phyloP scores from a whole-genome alignment of 75 land plant species.

The Sequoia sempervirens region DNA sequence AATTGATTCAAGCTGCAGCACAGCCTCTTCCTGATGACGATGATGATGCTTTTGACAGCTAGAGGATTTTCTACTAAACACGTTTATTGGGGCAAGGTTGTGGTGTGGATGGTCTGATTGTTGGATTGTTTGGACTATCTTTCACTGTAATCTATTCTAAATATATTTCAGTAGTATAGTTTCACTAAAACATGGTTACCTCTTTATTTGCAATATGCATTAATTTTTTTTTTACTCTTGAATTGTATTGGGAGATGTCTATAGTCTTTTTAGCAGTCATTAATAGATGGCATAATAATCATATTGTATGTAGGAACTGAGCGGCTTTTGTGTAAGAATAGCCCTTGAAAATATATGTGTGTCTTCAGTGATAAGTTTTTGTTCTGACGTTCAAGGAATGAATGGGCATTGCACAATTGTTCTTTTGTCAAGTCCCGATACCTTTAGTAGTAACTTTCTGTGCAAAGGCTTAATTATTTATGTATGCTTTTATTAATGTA shows the following conservation, averaged over 20 bases:
- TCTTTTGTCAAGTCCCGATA: not conserved
- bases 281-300: not conserved
- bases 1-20: constrained; percentile 43
- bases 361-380: not conserved
- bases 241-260: not conserved
- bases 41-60: constrained; percentile 56
- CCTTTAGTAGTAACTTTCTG: not conserved
- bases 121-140: not conserved
- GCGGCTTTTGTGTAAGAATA: not conserved
- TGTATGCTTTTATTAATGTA: not conserved
- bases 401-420: not conserved
- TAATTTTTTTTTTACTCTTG: not conserved
- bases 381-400: not conserved
- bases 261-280: not conserved
- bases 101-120: not conserved
- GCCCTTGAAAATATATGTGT: not conserved
- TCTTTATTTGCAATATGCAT: not conserved
- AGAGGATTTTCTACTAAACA: not conserved
- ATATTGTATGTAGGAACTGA: not conserved
- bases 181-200: not conserved
- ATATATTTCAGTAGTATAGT: not conserved
- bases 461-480: not conserved
- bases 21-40: constrained; percentile 78
- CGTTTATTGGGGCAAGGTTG: not conserved
- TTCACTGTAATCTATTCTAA: not conserved